Evolutionary conservation across 2,329 filamentous ascomycete species (phyloP).

Genomic region (Exutisphaerella laricina): DNA sequence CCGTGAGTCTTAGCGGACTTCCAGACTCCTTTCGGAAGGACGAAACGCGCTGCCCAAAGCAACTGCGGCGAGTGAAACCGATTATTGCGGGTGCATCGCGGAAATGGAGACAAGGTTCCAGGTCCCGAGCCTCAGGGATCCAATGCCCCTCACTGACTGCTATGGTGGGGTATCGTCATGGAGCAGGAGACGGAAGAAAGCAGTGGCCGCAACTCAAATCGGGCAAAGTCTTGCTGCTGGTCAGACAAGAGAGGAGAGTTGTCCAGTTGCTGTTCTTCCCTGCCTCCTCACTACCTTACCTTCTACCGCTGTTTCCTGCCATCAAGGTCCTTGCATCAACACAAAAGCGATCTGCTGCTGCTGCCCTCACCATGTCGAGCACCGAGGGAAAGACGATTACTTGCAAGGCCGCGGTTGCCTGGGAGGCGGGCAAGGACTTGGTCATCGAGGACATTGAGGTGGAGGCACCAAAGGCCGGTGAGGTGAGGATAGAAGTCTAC

Average conservation of each 20-base stretch:
- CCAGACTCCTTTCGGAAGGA: conserved; percentile 4
- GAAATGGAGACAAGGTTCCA: conserved; percentile 3
- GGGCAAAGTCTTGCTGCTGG: conserved; percentile 3
- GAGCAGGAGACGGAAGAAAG: background rate
- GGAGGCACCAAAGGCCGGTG: conserved; percentile 77
- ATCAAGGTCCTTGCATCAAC: conserved; percentile 15
- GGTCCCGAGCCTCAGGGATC: background rate
- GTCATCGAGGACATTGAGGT: conserved; percentile 91
- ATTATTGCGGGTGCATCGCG: conserved; percentile 5
- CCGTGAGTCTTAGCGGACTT: background rate
- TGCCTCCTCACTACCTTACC: background rate
- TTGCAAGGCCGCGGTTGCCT: conserved; percentile 86
- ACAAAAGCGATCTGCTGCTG: conserved; percentile 10
- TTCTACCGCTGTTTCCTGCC: conserved; percentile 2
- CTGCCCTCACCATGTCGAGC: conserved; percentile 39
- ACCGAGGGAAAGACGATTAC: conserved; percentile 77
- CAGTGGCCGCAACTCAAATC: conserved; percentile 6
- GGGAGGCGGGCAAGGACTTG: conserved; percentile 89
- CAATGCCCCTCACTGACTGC: conserved; percentile 2
- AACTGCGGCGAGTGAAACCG: conserved; percentile 1
- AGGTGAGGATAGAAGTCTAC: conserved; percentile 94
- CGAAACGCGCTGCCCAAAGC: conserved; percentile 6
- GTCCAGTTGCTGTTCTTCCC: background rate
- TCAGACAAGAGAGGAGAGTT: background rate
- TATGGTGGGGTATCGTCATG: background rate